phyloP scores from a whole-genome alignment of 1,139 yeast species.

The Wickerhamomyces sp. region DNA sequence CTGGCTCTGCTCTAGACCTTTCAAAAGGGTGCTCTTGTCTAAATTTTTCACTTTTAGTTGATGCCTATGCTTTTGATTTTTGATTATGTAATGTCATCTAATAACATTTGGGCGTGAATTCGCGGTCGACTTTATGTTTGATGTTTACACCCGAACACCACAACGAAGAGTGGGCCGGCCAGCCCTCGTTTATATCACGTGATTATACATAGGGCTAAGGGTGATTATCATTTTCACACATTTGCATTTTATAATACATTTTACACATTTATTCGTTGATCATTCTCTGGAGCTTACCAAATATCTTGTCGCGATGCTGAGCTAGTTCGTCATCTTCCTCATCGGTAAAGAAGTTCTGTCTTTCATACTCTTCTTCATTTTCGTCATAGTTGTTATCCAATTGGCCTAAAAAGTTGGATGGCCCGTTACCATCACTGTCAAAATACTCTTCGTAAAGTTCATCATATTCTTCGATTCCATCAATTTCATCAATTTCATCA shows the following conservation, averaged over 20 bases:
- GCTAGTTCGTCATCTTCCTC: constrained; percentile 61
- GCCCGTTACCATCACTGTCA: constrained; percentile 24
- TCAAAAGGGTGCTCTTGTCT: background rate
- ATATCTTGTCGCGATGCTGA: constrained; percentile 57
- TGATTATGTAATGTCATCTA: constrained; percentile 1
- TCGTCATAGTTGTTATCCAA: constrained; percentile 29
- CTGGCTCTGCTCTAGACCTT: background rate
- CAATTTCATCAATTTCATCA: constrained; percentile 27
- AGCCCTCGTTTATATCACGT: constrained; percentile 1
- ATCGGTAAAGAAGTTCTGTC: constrained; percentile 47
- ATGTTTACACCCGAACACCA: background rate
- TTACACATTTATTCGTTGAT: constrained; percentile 24
- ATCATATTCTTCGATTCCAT: constrained; percentile 25
- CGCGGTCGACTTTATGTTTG: too few relatives aligned
- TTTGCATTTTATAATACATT: too few relatives aligned
- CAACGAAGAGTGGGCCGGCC: background rate
- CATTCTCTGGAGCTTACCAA: constrained; percentile 52
- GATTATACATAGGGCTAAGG: background rate
- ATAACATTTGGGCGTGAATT: too few relatives aligned
- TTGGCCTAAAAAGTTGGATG: constrained; percentile 17
- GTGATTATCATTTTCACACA: too few relatives aligned
- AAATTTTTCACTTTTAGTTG: background rate
- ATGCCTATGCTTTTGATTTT: too few relatives aligned
- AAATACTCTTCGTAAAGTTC: constrained; percentile 28
- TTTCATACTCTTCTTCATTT: constrained; percentile 26